Percentiles rank a stretch among this genome's conserved stretches.
Conservation (phyloP, 495 filamentous ascomycete genomes). For the Tuber brumale region DNA sequence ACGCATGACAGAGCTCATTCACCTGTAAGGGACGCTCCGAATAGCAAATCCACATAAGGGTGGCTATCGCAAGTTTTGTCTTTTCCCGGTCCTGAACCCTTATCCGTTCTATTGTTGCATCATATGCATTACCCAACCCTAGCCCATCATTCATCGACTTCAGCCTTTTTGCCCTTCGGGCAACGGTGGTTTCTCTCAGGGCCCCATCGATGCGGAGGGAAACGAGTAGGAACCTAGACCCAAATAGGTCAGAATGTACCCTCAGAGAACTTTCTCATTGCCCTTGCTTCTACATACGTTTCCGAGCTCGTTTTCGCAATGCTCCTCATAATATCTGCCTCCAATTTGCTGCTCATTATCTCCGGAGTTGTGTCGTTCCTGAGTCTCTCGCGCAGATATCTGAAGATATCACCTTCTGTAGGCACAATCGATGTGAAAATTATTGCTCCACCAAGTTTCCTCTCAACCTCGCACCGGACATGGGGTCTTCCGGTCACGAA, state of each 20-base stretch:
- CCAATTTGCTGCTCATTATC: not conserved
- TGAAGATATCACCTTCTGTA: not conserved
- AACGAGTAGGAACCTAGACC: too few species aligned
- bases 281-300: not conserved
- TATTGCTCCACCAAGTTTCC: not conserved
- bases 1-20: not conserved
- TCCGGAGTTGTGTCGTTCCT: not conserved
- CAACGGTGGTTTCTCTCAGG: not conserved
- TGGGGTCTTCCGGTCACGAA: not conserved
- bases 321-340: not conserved
- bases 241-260: not conserved
- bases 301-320: not conserved
- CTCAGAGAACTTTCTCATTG: not conserved
- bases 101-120: not conserved
- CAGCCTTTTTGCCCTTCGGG: not conserved
- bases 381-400: not conserved
- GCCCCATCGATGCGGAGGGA: not conserved
- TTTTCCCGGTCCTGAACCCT: not conserved
- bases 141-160: not conserved
- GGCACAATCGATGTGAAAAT: not conserved
- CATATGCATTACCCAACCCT: not conserved
- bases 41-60: not conserved
- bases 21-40: not conserved
- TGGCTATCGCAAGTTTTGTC: not conserved
- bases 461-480: not conserved